phyloP scores from a whole-genome alignment of 1,139 yeast genomes.

The Candida glucosophila region DNA sequence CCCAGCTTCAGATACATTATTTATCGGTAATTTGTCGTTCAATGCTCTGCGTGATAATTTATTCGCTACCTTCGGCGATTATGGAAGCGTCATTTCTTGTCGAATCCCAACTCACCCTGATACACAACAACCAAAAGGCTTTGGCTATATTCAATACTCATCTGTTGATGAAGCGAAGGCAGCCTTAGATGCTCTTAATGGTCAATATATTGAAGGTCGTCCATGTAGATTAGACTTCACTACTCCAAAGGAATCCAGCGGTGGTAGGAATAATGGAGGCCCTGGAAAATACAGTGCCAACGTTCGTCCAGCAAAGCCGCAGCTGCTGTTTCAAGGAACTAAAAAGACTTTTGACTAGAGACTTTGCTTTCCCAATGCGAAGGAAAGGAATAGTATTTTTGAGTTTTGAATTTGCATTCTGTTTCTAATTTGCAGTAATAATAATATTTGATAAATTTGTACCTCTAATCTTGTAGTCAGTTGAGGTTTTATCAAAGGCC shows the following conservation, averaged over 20 bases:
- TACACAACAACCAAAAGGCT: constrained; percentile 97
- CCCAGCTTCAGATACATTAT: constrained; percentile 89
- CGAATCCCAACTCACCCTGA: constrained; percentile 98
- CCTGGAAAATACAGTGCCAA: constrained; percentile 45
- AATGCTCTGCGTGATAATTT: constrained; percentile 74
- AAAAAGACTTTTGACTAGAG: constrained; percentile 75
- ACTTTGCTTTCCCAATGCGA: too few relatives aligned
- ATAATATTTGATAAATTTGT: too few relatives aligned
- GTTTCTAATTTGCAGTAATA: too few relatives aligned
- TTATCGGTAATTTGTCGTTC: constrained; percentile 93
- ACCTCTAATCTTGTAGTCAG: too few relatives aligned
- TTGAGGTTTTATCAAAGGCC: too few relatives aligned
- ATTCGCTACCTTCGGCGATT: constrained; percentile 61
- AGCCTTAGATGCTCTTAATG: constrained; percentile 82
- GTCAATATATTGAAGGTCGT: constrained; percentile 85
- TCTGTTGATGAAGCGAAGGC: constrained; percentile 84
- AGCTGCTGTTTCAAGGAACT: constrained; percentile 62
- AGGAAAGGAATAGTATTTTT: too few relatives aligned
- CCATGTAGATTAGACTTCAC: constrained; percentile 92
- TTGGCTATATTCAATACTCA: constrained; percentile 91
- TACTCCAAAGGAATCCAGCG: constrained; percentile 66
- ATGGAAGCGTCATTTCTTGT: constrained; percentile 78
- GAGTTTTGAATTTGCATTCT: too few relatives aligned
- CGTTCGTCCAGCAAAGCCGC: constrained; percentile 47
- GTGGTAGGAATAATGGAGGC: constrained; percentile 23